Evolutionary conservation across 192 early-diverging fungal genomes (phyloP).

Genomic region (Podila verticillata): DNA sequence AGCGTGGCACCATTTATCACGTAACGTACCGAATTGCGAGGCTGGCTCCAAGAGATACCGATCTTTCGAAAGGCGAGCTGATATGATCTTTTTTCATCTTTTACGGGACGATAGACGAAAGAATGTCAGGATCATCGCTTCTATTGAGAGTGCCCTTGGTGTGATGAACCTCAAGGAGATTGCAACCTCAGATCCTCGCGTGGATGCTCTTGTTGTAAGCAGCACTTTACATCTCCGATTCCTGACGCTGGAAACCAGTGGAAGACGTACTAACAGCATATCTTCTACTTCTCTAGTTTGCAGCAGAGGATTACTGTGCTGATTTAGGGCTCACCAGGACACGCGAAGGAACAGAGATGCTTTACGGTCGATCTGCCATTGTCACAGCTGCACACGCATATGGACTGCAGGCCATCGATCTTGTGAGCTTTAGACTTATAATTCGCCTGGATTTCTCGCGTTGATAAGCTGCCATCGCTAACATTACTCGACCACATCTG

Average conservation of each 20-base stretch:
- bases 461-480: neutral
- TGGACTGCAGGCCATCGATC: conserved; percentile 92
- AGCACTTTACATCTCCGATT: neutral
- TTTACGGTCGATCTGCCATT: conserved; percentile 81
- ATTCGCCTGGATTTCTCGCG: neutral
- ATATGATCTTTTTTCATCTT: neutral
- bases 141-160: conserved; percentile 88
- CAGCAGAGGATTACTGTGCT: conserved; percentile 96
- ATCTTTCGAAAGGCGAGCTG: neutral
- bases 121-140: conserved; percentile 84
- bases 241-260: neutral
- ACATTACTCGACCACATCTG: neutral
- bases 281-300: conserved; percentile 62
- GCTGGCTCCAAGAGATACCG: too few relatives aligned
- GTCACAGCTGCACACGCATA: conserved; percentile 85
- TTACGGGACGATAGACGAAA: conserved; percentile 54
- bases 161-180: conserved; percentile 90
- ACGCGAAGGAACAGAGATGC: conserved; percentile 73
- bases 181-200: conserved; percentile 72
- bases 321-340: conserved; percentile 88
- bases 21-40: conserved; percentile 48
- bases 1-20: conserved; percentile 69
- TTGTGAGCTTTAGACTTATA: conserved; percentile 57
- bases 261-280: neutral
- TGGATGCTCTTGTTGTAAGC: conserved; percentile 82